Base-by-base conservation (phyloP, 805 yeast species). In the Candida bentonensis region DNA sequence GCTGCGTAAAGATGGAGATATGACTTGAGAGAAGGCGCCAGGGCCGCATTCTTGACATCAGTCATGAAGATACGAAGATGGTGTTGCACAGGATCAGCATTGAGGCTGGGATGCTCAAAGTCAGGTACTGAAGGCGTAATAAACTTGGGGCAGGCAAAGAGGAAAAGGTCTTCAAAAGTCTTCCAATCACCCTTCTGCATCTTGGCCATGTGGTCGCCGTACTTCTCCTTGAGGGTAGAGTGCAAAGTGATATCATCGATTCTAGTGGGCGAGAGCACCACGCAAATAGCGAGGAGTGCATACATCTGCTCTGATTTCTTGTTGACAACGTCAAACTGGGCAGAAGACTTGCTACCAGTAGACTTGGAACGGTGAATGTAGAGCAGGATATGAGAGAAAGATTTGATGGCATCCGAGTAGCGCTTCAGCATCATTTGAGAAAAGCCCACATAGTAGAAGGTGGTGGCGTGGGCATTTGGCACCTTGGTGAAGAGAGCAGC, bases 261-360 rank as follows among this genome's bases (percentile, higher is more conserved):
- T 51, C 71, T 64, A 11, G 71, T 66, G 43, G 76, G 74, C 42
- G 66, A 62, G 30, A 71, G 57, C 20, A 73, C 69, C 30, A 68
- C 61, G 43, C 70, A 62, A 27, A 70, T 63, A 23, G 74, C 70
- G 45, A 70, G 55, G 39, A 70, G 59, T 2, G 76, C 74, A 49
- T 68, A 68, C 73, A 69, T 70, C 55, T 70, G 76, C 46, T 69
- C 76, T 15, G 70, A 61, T 50, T 67, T 65, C 56, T 70, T 70
- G 45, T 70, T 65, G 45, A 70, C 65, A 36, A 63, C 53, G 53
- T 71, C 74, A 50, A 65, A 70, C 52, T 68, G 72, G 3, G 69
- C 69, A 15, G 67, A 57, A 39, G 59, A 61, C 49, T 63, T 62
- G 36, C n/a, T 30, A 5, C 17, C 11, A 54, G 67, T 61, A 53